Percentiles rank a stretch among this genome's conserved stretches.
phyloP scores from a whole-genome alignment of 768 basidiomycete genomes.

The Lentinus tigrinus region DNA sequence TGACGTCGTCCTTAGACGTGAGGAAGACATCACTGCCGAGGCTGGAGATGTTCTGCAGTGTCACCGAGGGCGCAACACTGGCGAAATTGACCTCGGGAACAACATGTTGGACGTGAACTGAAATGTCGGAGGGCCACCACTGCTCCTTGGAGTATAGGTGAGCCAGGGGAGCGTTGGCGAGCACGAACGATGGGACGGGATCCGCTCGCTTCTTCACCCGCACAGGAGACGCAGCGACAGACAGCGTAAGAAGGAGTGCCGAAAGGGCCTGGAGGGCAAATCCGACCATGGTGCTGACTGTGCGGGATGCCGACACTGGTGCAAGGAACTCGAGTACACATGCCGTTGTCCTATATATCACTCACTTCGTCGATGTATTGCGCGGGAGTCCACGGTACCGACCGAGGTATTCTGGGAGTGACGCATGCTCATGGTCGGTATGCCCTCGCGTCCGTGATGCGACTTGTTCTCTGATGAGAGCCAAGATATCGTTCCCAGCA shows the following conservation, averaged over 20 bases:
- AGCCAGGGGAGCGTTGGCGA: conserved; percentile 26
- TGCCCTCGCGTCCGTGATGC: neutral
- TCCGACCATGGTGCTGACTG: neutral
- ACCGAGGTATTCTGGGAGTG: neutral
- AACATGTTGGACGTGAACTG: conserved; percentile 23
- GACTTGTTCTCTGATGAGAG: too few species aligned
- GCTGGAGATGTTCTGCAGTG: conserved; percentile 18
- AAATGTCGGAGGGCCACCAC: conserved; percentile 27
- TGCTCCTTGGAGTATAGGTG: conserved; percentile 25
- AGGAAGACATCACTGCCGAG: conserved; percentile 17
- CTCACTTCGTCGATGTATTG: neutral
- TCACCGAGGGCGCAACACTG: conserved; percentile 14
- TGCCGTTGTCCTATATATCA: neutral
- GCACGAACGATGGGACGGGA: conserved; percentile 25
- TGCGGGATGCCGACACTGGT: neutral
- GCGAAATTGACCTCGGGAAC: conserved; percentile 18
- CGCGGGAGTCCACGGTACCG: neutral
- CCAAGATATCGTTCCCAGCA: neutral
- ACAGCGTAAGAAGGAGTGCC: conserved; percentile 2
- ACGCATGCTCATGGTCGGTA: neutral
- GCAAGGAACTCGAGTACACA: neutral
- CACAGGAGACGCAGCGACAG: conserved; percentile 1
- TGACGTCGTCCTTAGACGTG: conserved; percentile 24
- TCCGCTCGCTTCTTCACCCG: conserved; percentile 9
- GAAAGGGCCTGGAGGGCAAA: neutral